A percentile compares a stretch with the other conserved stretches of the same genome.
phyloP scores from a whole-genome alignment of 2,329 filamentous ascomycete species.

The Thermomyces lanuginosus region DNA sequence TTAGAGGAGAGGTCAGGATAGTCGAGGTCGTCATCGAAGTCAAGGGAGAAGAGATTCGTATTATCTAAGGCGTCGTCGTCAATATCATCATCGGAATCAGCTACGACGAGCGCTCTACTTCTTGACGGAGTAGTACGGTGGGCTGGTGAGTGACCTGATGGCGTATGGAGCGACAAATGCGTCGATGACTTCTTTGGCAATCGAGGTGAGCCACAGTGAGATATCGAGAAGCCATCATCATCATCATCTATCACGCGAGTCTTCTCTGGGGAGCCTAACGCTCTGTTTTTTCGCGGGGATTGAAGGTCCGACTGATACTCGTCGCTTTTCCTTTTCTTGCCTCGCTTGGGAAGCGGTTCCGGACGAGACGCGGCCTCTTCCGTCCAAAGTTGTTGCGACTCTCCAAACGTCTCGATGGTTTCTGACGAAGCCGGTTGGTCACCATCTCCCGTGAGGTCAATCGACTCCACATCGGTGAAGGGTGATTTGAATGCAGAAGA shows the following conservation, averaged over 20 bases:
- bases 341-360: constrained; percentile 21
- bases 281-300: constrained; percentile 16
- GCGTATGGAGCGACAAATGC: constrained; percentile 1
- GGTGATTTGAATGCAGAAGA: constrained; percentile 7
- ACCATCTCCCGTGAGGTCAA: constrained; percentile 29
- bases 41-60: constrained; percentile 7
- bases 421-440: constrained; percentile 21
- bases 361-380: constrained; percentile 26
- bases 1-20: too few species aligned
- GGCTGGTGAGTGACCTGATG: constrained; percentile 4
- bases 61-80: constrained; percentile 3
- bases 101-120: constrained; percentile 9
- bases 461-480: constrained; percentile 25
- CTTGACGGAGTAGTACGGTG: too few species aligned
- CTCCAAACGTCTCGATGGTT: constrained; percentile 25
- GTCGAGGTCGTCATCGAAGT: constrained; percentile 13
- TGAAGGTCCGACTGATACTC: constrained; percentile 27
- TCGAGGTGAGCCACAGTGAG: constrained; percentile 1
- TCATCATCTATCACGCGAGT: constrained; percentile 1
- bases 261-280: constrained; percentile 7
- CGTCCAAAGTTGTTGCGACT: constrained; percentile 27
- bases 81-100: constrained; percentile 23
- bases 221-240: background rate
- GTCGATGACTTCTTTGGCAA: background rate
- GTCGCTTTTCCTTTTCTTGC: constrained; percentile 35